Percentiles rank a stretch among this genome's conserved stretches.
These are phyloP conservation scores for Ceratocystis papillata DNA, from an alignment of 2,329 filamentous ascomycete species.

Conservation along the genomic window DNA sequence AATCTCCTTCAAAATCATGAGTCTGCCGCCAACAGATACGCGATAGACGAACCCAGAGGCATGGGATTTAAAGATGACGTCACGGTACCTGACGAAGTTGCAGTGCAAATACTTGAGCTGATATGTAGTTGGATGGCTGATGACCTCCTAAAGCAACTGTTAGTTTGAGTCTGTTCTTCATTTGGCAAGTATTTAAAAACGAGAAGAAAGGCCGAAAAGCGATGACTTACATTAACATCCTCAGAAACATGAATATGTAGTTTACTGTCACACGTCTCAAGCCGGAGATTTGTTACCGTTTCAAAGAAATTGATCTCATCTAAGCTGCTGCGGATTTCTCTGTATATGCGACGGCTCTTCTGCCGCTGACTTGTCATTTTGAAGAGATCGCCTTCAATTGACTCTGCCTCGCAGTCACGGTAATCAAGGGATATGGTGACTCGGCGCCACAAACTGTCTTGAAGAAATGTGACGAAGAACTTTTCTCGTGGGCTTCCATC, in stretches of 20 bases:
- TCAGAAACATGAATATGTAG: constrained; percentile 97
- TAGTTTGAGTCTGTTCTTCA: constrained; percentile 22
- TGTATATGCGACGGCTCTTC: constrained; percentile 87
- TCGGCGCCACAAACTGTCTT: constrained; percentile 70
- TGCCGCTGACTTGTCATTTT: constrained; percentile 74
- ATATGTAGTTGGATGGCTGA: constrained; percentile 65
- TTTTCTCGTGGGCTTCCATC: constrained; percentile 90
- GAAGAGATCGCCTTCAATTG: constrained; percentile 73
- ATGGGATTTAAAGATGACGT: constrained; percentile 78
- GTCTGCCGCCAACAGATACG: constrained; percentile 55
- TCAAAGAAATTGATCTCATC: constrained; percentile 92
- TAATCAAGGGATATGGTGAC: constrained; percentile 94
- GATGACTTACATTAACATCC: constrained; percentile 59
- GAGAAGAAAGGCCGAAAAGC: neutral
- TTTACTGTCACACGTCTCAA: constrained; percentile 77
- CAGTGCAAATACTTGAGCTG: constrained; percentile 64
- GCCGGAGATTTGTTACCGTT: constrained; percentile 88
- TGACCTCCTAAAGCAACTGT: constrained; percentile 54
- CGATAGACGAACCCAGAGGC: constrained; percentile 97
- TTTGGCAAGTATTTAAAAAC: neutral
- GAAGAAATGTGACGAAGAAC: constrained; percentile 92
- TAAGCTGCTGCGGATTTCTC: constrained; percentile 83
- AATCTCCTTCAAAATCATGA: constrained; percentile 95
- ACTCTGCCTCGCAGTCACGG: constrained; percentile 64
- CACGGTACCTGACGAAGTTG: constrained; percentile 55